A percentile compares a stretch with the other conserved stretches of the same genome.
Conservation (phyloP, 2,329 filamentous ascomycete genomes). For the Zasmidium cellare region DNA sequence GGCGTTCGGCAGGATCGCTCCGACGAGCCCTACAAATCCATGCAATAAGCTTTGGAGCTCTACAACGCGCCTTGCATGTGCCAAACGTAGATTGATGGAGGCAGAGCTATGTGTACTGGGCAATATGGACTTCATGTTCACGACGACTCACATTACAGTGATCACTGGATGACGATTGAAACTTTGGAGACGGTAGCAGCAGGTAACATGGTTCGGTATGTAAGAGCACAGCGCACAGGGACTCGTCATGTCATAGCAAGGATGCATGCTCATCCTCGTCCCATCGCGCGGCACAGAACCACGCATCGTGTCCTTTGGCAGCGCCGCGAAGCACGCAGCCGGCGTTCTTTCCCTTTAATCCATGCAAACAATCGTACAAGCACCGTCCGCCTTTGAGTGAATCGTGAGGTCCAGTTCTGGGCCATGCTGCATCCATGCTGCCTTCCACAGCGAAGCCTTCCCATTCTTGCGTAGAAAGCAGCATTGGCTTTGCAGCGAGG, state of each 20-base stretch:
- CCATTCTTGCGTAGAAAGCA: conserved; percentile 8
- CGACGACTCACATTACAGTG: neutral
- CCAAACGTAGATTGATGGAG: neutral
- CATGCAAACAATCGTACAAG: conserved; percentile 18
- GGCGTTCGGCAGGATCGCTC: neutral
- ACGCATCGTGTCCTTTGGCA: neutral
- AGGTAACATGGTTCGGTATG: neutral
- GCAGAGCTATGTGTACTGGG: no score
- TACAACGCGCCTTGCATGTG: neutral
- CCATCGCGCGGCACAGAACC: neutral
- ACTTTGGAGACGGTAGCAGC: neutral
- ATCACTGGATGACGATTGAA: neutral
- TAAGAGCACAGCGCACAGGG: conserved; percentile 2
- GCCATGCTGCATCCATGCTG: conserved; percentile 13
- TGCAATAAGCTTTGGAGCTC: neutral
- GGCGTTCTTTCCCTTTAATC: conserved; percentile 11
- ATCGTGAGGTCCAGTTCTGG: conserved; percentile 1
- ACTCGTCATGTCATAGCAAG: conserved; percentile 2
- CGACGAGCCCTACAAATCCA: neutral
- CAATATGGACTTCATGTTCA: no score
- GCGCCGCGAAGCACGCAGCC: neutral
- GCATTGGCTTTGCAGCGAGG: conserved; percentile 12
- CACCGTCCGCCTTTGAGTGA: conserved; percentile 5
- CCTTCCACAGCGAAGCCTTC: conserved; percentile 7
- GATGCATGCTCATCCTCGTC: conserved; percentile 1